Evolutionary conservation across 192 early-diverging fungal genomes (phyloP), one percentile per base, ranked within the genome.

Genomic region (Umbelopsis sp.): DNA sequence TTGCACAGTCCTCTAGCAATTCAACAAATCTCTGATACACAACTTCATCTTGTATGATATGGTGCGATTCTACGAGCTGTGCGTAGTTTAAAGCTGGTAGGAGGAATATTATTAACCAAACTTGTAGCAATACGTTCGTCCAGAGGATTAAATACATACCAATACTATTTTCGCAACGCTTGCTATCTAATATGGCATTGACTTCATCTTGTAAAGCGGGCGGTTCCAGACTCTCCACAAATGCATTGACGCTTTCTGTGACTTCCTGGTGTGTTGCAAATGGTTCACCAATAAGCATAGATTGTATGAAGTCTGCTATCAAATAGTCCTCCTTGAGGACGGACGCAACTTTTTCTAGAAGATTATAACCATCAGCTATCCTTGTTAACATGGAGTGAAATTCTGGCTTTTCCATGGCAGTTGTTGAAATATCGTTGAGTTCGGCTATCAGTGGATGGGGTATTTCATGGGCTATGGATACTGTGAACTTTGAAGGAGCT

Each of bases 401-500:
- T 9, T 9, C 43, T 16, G 41, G 41, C 22, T 65, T 59, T 8
- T 9, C 14, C 36, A 38, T 41, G 20, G 71, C 41, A 6, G 43
- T 34, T 21, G 66, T 21, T 24, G 38, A 47, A 45, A 67, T 67
- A 20, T 62, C 56, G 32, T 34, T 29, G 17, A 62, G 31, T 26
- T 62, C 56, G 56, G 29, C 56, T 62, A 62, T 62, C 56, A 62
- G 56, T 36, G 26, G 56, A 20, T 62, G 56, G 56, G 56, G 56
- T 62, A 62, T 62, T 62, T 62, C 56, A 62, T 62, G 56, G 9
- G 56, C 56, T 62, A 62, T 62, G 14, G 56, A 62, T 17, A 62
- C 56, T 11, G 56, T 62, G 26, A 62, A 62, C 31, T 62, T 26
- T 34, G 56, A 62, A 32, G 56, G 56, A 14, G 26, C 20, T 62